Conservation (phyloP, 768 basidiomycete species). For the Calocera viscosa region DNA sequence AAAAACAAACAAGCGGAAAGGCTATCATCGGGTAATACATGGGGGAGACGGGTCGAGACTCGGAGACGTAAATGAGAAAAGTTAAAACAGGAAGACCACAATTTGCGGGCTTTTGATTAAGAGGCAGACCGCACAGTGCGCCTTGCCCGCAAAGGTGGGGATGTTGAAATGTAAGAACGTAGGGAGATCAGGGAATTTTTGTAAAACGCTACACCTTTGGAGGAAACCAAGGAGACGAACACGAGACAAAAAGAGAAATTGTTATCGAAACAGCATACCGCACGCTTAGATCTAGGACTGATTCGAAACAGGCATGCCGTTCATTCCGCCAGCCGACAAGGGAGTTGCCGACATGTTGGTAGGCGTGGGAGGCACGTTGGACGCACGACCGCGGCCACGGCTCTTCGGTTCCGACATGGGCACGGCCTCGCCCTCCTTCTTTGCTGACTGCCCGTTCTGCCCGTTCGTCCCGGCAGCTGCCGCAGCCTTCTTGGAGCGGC, state of each 20-base stretch:
- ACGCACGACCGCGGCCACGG: background rate
- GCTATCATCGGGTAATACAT: slow-evolving; percentile 6
- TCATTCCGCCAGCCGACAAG: background rate
- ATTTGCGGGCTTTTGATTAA: background rate
- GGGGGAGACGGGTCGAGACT: background rate
- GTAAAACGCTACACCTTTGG: slow-evolving; percentile 3
- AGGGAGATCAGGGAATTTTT: background rate
- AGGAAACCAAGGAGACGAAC: background rate
- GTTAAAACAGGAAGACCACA: background rate
- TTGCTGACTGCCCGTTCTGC: background rate
- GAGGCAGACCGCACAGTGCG: background rate
- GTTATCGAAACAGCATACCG: background rate
- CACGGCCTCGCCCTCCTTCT: background rate
- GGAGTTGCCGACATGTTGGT: background rate
- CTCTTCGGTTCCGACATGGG: background rate
- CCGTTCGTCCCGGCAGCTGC: background rate
- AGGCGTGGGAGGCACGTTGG: background rate
- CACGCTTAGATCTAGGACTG: background rate
- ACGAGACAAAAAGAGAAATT: background rate
- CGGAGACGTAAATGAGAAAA: background rate
- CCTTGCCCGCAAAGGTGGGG: background rate
- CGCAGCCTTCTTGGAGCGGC: slow-evolving; percentile 4
- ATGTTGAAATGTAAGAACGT: background rate
- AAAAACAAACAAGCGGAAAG: background rate
- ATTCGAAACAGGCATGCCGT: background rate